Evolutionary conservation across 2,329 filamentous ascomycete species (phyloP), one percentile per base, ranked within the genome.

Genomic region (Paraphoma chrysanthemicola): DNA sequence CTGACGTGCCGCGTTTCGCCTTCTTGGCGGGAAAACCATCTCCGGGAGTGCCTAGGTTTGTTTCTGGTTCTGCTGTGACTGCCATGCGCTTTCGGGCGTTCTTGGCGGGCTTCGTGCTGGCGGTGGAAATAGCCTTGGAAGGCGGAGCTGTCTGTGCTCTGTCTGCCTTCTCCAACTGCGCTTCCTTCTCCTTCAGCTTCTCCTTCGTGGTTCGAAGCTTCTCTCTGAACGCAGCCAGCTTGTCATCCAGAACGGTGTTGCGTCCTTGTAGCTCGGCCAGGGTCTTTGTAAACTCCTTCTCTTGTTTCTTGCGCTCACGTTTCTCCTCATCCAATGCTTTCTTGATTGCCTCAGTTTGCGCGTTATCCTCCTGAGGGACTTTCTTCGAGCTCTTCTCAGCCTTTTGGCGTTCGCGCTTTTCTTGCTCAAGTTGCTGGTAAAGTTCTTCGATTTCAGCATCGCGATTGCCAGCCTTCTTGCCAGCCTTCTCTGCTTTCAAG

Each of bases 181-280:
- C 77, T 61, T 88, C 83, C 38, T 81, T 81, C 69, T 89, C 85
- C 71, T 91, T 92, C 28, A 95, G 83, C 69, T 92, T 88, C 31
- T 90, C 86, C 59, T 92, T 92, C 0, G 86, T 84, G 9, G 85
- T 82, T 50, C 86, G 86, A 17, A 94, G 78, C 74, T 93, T 93
- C 53, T 83, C 83, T 68, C 88, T 87, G 70, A 91, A 84, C 17
- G 86, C 86, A 50, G 87, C 87, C 14, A 95, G 77, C 61, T 90
- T 90, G 60, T 88, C 87, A 61, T 93, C 89, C 0, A 93, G 81
- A 11, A 86, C 81, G 4, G 88, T 83, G 50, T 85, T 87, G 60
- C 88, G 84, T 6, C 82, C 82, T 44, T 90, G 85, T 45, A 85
- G 85, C 59, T 90, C 87, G 3, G 82, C 79, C 7, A 86, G 74